A percentile compares a stretch with the other conserved stretches of the same genome.
Conservation (phyloP, 2,329 filamentous ascomycete genomes). For the Aspergillus sp. region DNA sequence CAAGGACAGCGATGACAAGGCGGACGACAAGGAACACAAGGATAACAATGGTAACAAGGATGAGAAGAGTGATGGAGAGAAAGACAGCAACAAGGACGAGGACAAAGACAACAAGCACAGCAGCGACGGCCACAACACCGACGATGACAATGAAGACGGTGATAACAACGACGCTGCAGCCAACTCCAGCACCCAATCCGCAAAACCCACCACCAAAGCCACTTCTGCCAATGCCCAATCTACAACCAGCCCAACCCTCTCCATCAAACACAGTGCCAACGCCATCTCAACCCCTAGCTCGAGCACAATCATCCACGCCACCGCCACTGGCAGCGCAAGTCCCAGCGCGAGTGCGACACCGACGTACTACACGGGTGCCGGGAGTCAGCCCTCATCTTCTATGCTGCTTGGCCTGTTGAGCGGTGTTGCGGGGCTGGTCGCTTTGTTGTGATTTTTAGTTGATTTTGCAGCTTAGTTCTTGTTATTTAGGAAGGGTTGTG, state of each 20-base stretch:
- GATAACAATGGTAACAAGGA: not conserved
- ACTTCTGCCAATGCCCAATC: no score
- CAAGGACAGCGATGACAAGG: not conserved
- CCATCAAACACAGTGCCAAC: not conserved
- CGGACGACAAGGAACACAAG: not conserved
- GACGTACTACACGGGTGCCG: conserved; percentile 5
- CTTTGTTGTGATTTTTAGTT: conserved; percentile 18
- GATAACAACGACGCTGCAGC: not conserved
- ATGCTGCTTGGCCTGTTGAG: conserved; percentile 17
- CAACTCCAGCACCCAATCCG: not conserved
- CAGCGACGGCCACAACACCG: not conserved
- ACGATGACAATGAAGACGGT: not conserved
- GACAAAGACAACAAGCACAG: not conserved
- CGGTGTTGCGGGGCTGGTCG: conserved; percentile 22
- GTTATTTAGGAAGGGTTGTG: not conserved
- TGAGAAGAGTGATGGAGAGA: not conserved
- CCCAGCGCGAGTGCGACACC: not conserved
- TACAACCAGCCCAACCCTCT: not conserved
- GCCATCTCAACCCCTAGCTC: not conserved
- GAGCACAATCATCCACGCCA: not conserved
- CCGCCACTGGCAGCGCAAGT: not conserved
- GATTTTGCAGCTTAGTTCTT: not conserved
- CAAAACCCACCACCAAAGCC: not conserved
- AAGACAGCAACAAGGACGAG: not conserved
- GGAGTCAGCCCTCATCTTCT: conserved; percentile 16